phyloP scores from a whole-genome alignment of 1,284 basidiomycete species.

The Trametes pubescens region DNA sequence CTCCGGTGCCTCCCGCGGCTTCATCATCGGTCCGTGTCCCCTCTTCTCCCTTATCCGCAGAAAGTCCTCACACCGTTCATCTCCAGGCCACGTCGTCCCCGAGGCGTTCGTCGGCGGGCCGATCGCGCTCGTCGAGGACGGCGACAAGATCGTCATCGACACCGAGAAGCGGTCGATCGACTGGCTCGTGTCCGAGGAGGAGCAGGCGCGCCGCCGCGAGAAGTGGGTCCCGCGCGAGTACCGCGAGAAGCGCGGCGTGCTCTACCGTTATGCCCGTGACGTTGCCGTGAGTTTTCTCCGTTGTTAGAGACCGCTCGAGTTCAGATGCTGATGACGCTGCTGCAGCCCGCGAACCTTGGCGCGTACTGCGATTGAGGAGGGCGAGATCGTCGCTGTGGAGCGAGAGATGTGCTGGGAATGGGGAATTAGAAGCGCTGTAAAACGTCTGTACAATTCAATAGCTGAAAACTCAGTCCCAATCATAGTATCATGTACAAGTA shows the following conservation, averaged over 20 bases:
- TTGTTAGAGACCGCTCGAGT: conserved; percentile 1
- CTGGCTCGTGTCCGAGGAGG: conserved; percentile 85
- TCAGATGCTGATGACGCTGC: conserved; percentile 18
- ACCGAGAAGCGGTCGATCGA: conserved; percentile 81
- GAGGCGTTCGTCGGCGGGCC: conserved; percentile 94
- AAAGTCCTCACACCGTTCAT: not conserved
- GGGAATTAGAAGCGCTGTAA: conserved; percentile 23
- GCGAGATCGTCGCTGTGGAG: not conserved
- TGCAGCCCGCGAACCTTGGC: conserved; percentile 75
- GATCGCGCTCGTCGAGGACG: conserved; percentile 93
- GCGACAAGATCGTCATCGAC: conserved; percentile 88
- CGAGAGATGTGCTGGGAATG: not conserved
- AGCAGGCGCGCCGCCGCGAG: conserved; percentile 73
- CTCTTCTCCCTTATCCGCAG: not conserved
- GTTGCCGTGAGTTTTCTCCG: conserved; percentile 67
- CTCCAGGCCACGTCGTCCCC: conserved; percentile 86
- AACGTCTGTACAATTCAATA: conserved; percentile 21
- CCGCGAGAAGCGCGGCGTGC: conserved; percentile 75
- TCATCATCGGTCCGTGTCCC: conserved; percentile 62
- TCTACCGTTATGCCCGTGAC: conserved; percentile 81
- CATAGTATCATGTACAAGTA: not conserved
- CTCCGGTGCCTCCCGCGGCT: conserved; percentile 79
- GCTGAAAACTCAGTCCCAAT: conserved; percentile 8
- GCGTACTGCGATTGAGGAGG: conserved; percentile 75
- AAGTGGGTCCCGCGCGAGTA: conserved; percentile 76